phyloP scores from a whole-genome alignment of 1,284 basidiomycete genomes.

The Naganishia sp. region DNA sequence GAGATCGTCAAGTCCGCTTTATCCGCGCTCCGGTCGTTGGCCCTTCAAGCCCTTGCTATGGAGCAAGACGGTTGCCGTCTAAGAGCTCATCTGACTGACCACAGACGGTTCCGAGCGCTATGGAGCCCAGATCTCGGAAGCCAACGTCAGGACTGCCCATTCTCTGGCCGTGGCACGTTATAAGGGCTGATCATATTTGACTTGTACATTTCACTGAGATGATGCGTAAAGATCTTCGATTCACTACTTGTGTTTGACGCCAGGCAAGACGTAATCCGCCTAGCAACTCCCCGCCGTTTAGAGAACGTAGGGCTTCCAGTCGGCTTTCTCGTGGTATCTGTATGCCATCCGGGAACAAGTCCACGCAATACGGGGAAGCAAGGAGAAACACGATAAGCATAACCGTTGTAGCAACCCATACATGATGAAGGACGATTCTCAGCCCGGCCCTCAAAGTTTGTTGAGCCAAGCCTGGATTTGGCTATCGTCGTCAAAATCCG shows the following conservation, averaged over 20 bases:
- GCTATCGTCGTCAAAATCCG: slow-evolving; percentile 23
- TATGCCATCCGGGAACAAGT: too few species aligned
- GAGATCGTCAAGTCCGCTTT: slow-evolving; percentile 13
- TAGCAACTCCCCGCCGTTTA: neutral
- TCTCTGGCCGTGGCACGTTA: too few species aligned
- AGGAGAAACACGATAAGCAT: slow-evolving; percentile 3
- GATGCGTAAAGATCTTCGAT: neutral
- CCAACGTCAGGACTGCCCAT: too few species aligned
- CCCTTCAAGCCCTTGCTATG: too few species aligned
- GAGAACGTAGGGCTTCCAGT: slow-evolving; percentile 3
- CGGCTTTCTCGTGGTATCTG: slow-evolving; percentile 15
- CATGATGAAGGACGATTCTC: neutral
- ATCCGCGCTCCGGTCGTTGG: neutral
- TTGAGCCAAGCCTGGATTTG: slow-evolving; percentile 28
- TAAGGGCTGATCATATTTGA: too few species aligned
- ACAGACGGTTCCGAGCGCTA: too few species aligned
- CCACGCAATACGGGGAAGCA: neutral
- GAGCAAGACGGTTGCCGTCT: too few species aligned
- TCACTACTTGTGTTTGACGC: neutral
- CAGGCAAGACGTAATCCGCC: too few species aligned
- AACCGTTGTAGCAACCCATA: neutral
- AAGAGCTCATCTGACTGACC: too few species aligned
- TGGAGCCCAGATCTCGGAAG: too few species aligned
- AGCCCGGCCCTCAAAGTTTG: neutral
- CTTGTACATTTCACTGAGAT: too few species aligned